Evolutionary conservation across 139 green algal species (phyloP).

Genomic region (Bryopsis sp.): DNA sequence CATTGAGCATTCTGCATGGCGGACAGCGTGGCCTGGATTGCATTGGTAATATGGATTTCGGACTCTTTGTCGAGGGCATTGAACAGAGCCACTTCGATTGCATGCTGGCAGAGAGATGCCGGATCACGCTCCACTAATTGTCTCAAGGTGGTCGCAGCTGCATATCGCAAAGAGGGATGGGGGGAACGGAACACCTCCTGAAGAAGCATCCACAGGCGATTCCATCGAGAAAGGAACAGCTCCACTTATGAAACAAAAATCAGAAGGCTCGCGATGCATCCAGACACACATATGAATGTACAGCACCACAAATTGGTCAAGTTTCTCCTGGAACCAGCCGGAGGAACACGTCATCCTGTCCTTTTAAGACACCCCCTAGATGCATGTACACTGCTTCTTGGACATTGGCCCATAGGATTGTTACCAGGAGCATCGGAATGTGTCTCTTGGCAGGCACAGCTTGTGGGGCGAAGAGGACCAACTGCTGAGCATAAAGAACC

Average conservation of each 20-base stretch:
- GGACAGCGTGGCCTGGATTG: constrained; percentile 22
- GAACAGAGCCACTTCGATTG: constrained; percentile 67
- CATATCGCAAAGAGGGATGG: constrained; percentile 62
- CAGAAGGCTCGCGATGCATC: no score
- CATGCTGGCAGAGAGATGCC: constrained; percentile 29
- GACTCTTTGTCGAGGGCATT: constrained; percentile 70
- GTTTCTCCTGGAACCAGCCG: no score
- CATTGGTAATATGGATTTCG: constrained; percentile 28
- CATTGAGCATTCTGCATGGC: constrained; percentile 22
- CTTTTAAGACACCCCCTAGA: no score
- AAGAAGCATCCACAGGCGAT: no score
- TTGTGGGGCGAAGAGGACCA: constrained; percentile 85
- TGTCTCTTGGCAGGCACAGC: constrained; percentile 55
- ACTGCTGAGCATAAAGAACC: constrained; percentile 88
- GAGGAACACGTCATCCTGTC: no score
- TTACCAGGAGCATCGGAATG: constrained; percentile 53
- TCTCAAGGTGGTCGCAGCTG: constrained; percentile 73
- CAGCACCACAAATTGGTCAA: no score
- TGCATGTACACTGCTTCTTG: no score
- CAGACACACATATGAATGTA: no score
- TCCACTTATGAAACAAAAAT: no score
- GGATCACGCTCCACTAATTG: constrained; percentile 78
- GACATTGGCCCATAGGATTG: constrained; percentile 24
- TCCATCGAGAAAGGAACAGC: no score
- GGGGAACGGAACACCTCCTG: constrained; percentile 46